These are phyloP conservation scores for Lindgomyces ingoldianus DNA, from an alignment of 495 filamentous ascomycete species.

Conservation along the genomic window DNA sequence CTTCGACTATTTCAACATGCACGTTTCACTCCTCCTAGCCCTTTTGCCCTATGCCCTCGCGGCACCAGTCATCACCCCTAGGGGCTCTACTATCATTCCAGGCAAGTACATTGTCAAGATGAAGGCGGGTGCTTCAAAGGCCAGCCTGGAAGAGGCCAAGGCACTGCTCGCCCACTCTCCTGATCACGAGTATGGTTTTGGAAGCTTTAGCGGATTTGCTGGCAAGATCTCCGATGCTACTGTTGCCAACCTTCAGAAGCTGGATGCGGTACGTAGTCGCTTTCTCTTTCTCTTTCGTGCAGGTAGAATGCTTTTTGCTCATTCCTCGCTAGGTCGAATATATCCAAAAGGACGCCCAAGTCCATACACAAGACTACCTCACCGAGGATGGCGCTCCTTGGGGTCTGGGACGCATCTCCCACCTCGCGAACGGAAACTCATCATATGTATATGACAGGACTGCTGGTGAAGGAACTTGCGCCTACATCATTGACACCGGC, in stretches of 20 bases:
- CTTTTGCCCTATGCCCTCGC: constrained; percentile 33
- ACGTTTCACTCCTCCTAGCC: constrained; percentile 26
- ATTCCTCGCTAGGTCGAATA: constrained; percentile 33
- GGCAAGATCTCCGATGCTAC: constrained; percentile 17
- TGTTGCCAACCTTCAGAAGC: constrained; percentile 14
- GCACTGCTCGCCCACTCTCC: constrained; percentile 20
- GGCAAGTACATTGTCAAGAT: constrained; percentile 41
- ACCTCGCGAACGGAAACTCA: constrained; percentile 21
- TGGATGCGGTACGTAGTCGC: constrained; percentile 20
- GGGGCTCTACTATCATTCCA: constrained; percentile 25
- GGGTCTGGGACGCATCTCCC: constrained; percentile 40
- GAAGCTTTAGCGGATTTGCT: constrained; percentile 37
- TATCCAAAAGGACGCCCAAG: constrained; percentile 35
- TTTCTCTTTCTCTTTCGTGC: neutral
- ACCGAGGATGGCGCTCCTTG: constrained; percentile 34
- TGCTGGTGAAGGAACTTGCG: constrained; percentile 37
- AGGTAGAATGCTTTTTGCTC: neutral
- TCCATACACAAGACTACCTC: constrained; percentile 20
- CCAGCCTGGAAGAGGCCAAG: constrained; percentile 23
- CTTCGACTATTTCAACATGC: constrained; percentile 33
- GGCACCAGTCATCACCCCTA: constrained; percentile 34
- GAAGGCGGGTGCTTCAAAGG: constrained; percentile 19
- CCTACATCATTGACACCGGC: constrained; percentile 39
- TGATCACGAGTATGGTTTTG: constrained; percentile 35
- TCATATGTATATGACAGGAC: constrained; percentile 34